These are phyloP conservation scores for Phaeomoniella chlamydospora DNA, from an alignment of 2,329 filamentous ascomycete genomes.

Conservation along the genomic window DNA sequence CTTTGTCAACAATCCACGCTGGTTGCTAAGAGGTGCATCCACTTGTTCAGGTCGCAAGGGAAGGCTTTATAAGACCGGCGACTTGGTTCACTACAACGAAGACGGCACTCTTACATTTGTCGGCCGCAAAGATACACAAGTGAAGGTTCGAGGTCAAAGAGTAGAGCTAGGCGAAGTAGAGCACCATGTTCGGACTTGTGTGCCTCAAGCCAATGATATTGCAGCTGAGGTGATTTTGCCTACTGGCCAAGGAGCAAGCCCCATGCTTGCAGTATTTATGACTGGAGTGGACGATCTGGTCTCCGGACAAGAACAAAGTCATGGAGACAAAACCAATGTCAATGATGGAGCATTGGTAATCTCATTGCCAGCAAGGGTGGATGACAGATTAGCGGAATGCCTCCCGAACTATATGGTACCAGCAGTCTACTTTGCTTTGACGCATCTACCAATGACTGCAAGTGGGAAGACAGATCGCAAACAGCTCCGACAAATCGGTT, in stretches of 20 bases:
- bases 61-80: conserved; percentile 23
- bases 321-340: not conserved
- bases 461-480: conserved; percentile 1
- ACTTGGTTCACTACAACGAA: conserved; percentile 20
- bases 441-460: not conserved
- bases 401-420: not conserved
- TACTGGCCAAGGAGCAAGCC: not conserved
- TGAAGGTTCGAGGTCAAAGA: conserved; percentile 10
- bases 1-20: conserved; percentile 22
- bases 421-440: not conserved
- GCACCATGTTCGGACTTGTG: conserved; percentile 1
- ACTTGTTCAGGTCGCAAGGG: conserved; percentile 6
- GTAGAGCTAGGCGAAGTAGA: conserved; percentile 9
- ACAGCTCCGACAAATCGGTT: conserved; percentile 2
- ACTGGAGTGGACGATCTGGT: not conserved
- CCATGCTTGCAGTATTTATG: not conserved
- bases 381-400: not conserved
- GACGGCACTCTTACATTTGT: conserved; percentile 20
- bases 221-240: too few relatives aligned
- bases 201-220: not conserved
- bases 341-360: too few relatives aligned
- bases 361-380: not conserved
- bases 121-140: conserved; percentile 11
- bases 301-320: not conserved
- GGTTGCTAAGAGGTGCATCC: conserved; percentile 12